Evolutionary conservation across 2,329 filamentous ascomycete species (phyloP), one percentile per base, ranked within the genome.

Genomic region (Chalaropsis thielavioides): DNA sequence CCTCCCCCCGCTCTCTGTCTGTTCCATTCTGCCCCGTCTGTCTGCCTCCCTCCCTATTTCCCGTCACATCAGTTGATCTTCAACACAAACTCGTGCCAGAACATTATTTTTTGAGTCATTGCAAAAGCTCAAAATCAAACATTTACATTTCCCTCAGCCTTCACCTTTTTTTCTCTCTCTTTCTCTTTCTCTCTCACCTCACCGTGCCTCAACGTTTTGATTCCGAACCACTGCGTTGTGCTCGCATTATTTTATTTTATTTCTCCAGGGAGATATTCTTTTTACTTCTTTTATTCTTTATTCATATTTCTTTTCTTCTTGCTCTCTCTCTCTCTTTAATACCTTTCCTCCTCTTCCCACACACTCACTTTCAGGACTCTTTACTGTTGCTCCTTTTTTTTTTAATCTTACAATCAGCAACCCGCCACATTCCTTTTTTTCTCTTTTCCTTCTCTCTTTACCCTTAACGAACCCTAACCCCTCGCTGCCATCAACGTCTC

Each of bases 241-340:
- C 51, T 31, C 24, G 15, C 59, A 7, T 61, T 24, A 41, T 43
- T 22, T 7, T 61, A 15, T 27, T 58, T 41, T 61, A 4, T 61
- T 24, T 44, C 19, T 24, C 44, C 19, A 41, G 31, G 31, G 31
- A 3, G 2, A 31, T 35, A n/a, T 31, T 49, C 27, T 62, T 41
- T 38, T 13, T 41, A 46, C 19, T 11, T 43, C 24, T 43, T 56
- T 64, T 62, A 62, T 61, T 61, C 31, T 46, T 64, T 62, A n/a
- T 49, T 19, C n/a, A 19, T 63, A 56, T 63, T 49, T n/a, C 49
- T 40, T 1, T 63, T 27, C 27, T 40, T 49, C n/a, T 54, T 38
- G 13, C 59, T 58, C 56, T 4, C 38, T 61, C 46, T 17, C 49
- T 49, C 24, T 19, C 22, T 62, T 62, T 49, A 46, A 35, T 62